Conservation (phyloP, 1,284 basidiomycete genomes). For the Ustilago esculenta region DNA sequence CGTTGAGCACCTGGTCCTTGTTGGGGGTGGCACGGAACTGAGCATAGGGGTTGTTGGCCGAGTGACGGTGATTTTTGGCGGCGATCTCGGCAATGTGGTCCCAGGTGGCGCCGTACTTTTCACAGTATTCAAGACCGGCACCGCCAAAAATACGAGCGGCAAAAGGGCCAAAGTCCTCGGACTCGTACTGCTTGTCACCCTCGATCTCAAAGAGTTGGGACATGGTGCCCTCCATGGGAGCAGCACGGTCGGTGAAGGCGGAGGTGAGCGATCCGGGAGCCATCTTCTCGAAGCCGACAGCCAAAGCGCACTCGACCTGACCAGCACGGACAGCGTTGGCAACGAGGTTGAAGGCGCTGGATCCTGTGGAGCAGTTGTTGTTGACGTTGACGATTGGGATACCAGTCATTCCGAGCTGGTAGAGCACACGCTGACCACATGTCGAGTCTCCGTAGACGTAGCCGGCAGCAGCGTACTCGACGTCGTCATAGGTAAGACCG, state of each 20-base stretch:
- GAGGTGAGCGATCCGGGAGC: conserved; percentile 76
- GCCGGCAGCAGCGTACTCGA: conserved; percentile 82
- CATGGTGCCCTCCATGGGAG: conserved; percentile 72
- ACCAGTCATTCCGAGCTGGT: conserved; percentile 82
- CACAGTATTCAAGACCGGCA: conserved; percentile 80
- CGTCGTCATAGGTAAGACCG: conserved; percentile 81
- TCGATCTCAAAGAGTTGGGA: conserved; percentile 73
- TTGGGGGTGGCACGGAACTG: conserved; percentile 73
- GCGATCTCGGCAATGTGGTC: conserved; percentile 78
- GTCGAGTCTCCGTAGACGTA: conserved; percentile 72
- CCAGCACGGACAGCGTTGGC: conserved; percentile 71
- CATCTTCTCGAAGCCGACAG: conserved; percentile 82
- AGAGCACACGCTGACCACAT: conserved; percentile 82
- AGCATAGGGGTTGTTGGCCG: conserved; percentile 83
- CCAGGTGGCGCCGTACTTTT: conserved; percentile 77
- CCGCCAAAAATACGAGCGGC: conserved; percentile 81
- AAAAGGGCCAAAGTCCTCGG: conserved; percentile 73
- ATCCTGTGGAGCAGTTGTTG: conserved; percentile 70
- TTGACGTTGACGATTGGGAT: conserved; percentile 88
- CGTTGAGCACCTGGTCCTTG: conserved; percentile 48
- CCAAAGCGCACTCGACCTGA: conserved; percentile 79
- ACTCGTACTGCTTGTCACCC: conserved; percentile 71
- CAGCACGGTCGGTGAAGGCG: conserved; percentile 76
- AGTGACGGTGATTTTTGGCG: conserved; percentile 85
- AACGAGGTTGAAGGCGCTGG: conserved; percentile 58